phyloP scores from a whole-genome alignment of 2,329 filamentous ascomycete genomes.

The Penicillium sp. region DNA sequence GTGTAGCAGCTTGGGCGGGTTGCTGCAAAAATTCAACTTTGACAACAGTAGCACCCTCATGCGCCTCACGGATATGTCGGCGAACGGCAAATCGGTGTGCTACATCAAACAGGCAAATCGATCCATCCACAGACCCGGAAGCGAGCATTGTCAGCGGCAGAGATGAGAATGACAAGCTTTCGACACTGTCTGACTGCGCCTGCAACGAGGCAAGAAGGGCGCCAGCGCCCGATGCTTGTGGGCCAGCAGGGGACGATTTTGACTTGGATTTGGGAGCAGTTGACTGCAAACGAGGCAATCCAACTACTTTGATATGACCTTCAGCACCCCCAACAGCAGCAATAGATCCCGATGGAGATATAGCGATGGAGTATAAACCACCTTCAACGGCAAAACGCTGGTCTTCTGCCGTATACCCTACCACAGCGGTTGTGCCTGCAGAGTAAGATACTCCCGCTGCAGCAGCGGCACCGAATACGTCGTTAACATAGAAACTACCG shows the following conservation, averaged over 20 bases:
- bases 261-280: conserved; percentile 48
- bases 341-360: conserved; percentile 74
- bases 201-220: conserved; percentile 79
- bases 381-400: conserved; percentile 90
- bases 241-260: conserved; percentile 43
- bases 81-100: conserved; percentile 83
- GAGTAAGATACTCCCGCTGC: conserved; percentile 57
- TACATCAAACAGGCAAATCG: conserved; percentile 81
- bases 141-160: conserved; percentile 59
- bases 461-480: conserved; percentile 77
- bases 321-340: conserved; percentile 84
- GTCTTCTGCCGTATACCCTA: conserved; percentile 74
- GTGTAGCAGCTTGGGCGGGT: conserved; percentile 28
- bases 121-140: conserved; percentile 61
- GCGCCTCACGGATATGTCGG: conserved; percentile 73
- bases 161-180: conserved; percentile 66
- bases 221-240: conserved; percentile 50
- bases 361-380: conserved; percentile 80
- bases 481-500: conserved; percentile 84
- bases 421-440: conserved; percentile 60
- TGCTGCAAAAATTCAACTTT: conserved; percentile 79
- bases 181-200: conserved; percentile 73
- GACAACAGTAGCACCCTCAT: conserved; percentile 85
- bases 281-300: conserved; percentile 63
- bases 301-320: conserved; percentile 79